Evolutionary conservation across 495 filamentous ascomycete species (phyloP), one percentile per base, ranked within the genome.

Genomic region (Penicillium maclennaniae): DNA sequence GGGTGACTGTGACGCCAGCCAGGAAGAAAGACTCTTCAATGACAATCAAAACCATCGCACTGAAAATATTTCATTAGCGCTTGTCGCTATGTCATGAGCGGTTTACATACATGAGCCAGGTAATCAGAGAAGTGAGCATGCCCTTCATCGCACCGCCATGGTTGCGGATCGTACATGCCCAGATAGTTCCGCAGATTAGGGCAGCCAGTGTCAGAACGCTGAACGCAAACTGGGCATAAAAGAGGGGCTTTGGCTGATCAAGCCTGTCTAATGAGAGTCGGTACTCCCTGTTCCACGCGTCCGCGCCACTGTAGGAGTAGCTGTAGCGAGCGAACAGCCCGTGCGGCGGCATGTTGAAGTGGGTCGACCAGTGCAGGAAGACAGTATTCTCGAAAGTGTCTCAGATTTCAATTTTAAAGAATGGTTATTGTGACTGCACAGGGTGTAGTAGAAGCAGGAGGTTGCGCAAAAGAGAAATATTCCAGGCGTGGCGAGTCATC

Each of bases 91-190:
- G 15, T 1, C 14, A 8, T 2, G 12, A 19, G 14, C 3, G 16
- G 0, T 3, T 40, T 19, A 49, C 63, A 12, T 56, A 64, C 63
- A 43, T 4, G 1, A 64, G 37, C 42, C 43, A 64, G 15, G 43
- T 19, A 14, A 49, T 6, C 10, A 67, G 45, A 4, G 55, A 47
- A 1, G 15, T 17, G 1, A 58, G 40, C 1, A 61, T 7, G 9
- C 49, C 52, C 27, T 46, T 61, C 45, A 53, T 9, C 7, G 54
- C 51, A 6, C 60, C 53, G 43, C 37, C 19, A 7, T 43, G 43
- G 40, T 44, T 58, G 38, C 53, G 56, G 36, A 65, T 54, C 9
- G 54, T 16, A 43, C 60, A 68, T 39, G 60, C 41, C 59, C 61
- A 66, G 37, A 56, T 36, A 17, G 60, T 44, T 28, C 66, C 65